Evolutionary conservation across 2,329 filamentous ascomycete genomes (phyloP).

Genomic region (Aspergillus proliferans): DNA sequence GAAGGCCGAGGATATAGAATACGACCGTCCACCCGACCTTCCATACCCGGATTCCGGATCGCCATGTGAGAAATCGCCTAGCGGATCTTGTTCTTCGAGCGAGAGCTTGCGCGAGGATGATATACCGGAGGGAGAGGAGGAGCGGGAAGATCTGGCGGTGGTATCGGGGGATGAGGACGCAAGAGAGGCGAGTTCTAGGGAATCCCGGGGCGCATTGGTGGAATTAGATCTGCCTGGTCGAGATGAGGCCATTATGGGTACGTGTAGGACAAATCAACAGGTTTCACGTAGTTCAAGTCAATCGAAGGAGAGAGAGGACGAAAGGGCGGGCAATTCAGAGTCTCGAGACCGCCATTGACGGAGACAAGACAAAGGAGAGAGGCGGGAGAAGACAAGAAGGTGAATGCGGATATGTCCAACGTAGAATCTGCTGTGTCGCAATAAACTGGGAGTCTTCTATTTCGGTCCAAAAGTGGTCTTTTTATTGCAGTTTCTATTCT

Average conservation of each 20-base stretch:
- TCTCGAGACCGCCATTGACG: not conserved
- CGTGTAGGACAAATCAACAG: not conserved
- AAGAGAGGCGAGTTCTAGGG: slow-evolving; percentile 89
- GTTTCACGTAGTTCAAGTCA: not conserved
- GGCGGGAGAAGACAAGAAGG: slow-evolving; percentile 1
- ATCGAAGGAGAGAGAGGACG: not conserved
- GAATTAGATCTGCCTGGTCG: slow-evolving; percentile 21
- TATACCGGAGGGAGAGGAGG: slow-evolving; percentile 73
- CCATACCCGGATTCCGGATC: slow-evolving; percentile 49
- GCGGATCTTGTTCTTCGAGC: slow-evolving; percentile 76
- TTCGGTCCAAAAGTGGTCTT: too few species aligned
- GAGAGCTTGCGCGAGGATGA: slow-evolving; percentile 90
- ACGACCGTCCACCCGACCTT: slow-evolving; percentile 56
- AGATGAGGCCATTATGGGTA: slow-evolving; percentile 16
- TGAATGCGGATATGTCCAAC: not conserved
- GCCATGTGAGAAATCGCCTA: slow-evolving; percentile 43
- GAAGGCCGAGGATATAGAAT: slow-evolving; percentile 87
- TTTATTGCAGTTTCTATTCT: too few species aligned
- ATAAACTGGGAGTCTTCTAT: too few species aligned
- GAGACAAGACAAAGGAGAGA: slow-evolving; percentile 2
- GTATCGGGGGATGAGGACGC: slow-evolving; percentile 71
- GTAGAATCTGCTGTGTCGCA: too few species aligned
- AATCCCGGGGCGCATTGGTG: slow-evolving; percentile 62
- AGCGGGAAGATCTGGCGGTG: slow-evolving; percentile 58
- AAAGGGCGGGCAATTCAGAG: not conserved